A percentile compares a stretch with the other conserved stretches of the same genome.
Conservation (phyloP, 331 rosid species). For the Malus hybrid region DNA sequence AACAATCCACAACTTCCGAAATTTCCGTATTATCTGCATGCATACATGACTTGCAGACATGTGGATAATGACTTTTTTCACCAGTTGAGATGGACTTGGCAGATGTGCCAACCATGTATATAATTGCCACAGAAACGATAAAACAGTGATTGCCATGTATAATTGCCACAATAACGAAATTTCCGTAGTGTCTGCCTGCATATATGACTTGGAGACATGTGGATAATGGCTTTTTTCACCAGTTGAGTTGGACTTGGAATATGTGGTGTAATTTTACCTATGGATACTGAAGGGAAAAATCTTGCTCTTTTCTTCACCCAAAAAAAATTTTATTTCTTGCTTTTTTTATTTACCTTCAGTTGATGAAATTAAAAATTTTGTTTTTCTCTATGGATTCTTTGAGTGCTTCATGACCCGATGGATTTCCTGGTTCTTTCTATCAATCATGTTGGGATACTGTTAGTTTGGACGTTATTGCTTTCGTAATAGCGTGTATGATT, state of each 20-base stretch:
- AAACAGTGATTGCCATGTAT: too few species aligned
- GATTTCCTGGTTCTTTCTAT: too few species aligned
- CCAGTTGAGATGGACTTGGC: not conserved
- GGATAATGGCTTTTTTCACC: slow-evolving; percentile 7
- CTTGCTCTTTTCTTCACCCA: too few species aligned
- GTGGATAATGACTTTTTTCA: slow-evolving; percentile 2
- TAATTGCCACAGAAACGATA: not conserved
- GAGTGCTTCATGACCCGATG: too few species aligned
- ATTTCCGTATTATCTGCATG: not conserved
- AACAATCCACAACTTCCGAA: slow-evolving; percentile 11
- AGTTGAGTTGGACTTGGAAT: not conserved
- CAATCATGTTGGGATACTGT: too few species aligned
- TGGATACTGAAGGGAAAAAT: too few species aligned
- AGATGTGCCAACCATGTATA: not conserved
- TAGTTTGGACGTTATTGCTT: too few species aligned
- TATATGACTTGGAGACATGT: slow-evolving; percentile 1
- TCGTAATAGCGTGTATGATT: too few species aligned
- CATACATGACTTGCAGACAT: not conserved
- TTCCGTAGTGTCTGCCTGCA: not conserved
- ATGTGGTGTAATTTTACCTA: not conserved
- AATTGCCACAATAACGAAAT: not conserved
- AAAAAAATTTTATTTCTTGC: too few species aligned
- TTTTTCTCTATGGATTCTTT: too few species aligned
- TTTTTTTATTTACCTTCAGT: too few species aligned
- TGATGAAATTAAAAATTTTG: too few species aligned